These are phyloP conservation scores for Lactifluus hygrophoroides DNA, from an alignment of 768 basidiomycete genomes.

Conservation along the genomic window DNA sequence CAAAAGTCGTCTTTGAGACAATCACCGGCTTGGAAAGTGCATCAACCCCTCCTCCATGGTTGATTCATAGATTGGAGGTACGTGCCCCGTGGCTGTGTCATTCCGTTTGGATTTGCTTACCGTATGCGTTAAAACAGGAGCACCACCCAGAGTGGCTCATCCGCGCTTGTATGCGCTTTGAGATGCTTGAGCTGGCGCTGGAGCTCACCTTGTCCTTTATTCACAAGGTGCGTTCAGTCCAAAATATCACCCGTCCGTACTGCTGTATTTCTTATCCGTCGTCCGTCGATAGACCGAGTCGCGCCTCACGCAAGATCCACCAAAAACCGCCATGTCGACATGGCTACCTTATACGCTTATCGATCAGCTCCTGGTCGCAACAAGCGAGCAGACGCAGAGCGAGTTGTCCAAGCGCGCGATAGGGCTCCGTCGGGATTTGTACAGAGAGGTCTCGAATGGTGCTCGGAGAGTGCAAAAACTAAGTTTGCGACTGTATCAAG, in stretches of 20 bases:
- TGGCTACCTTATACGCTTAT: conserved; percentile 82
- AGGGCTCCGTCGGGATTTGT: conserved; percentile 40
- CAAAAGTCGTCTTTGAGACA: conserved; percentile 67
- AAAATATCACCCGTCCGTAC: too few species aligned
- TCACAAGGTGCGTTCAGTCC: conserved; percentile 56
- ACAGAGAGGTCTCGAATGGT: conserved; percentile 51
- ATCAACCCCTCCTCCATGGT: conserved; percentile 69
- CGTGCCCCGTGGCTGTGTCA: conserved; percentile 5
- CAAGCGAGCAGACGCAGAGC: conserved; percentile 37
- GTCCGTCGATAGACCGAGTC: conserved; percentile 38
- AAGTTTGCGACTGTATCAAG: conserved; percentile 26
- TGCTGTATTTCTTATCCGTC: too few species aligned
- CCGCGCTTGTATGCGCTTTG: conserved; percentile 67
- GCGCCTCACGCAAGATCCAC: conserved; percentile 42
- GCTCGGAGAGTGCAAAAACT: conserved; percentile 63
- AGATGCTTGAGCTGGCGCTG: conserved; percentile 68
- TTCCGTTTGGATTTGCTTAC: neutral
- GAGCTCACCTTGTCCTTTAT: conserved; percentile 64
- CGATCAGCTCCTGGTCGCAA: conserved; percentile 69
- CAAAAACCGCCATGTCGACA: conserved; percentile 49
- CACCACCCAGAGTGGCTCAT: conserved; percentile 82
- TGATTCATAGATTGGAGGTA: conserved; percentile 70
- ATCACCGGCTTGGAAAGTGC: conserved; percentile 59
- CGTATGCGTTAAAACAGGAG: conserved; percentile 33
- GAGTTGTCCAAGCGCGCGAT: conserved; percentile 38